Evolutionary conservation across 768 basidiomycete genomes (phyloP), one percentile per base, ranked within the genome.

Genomic region (Lactarius vividus): DNA sequence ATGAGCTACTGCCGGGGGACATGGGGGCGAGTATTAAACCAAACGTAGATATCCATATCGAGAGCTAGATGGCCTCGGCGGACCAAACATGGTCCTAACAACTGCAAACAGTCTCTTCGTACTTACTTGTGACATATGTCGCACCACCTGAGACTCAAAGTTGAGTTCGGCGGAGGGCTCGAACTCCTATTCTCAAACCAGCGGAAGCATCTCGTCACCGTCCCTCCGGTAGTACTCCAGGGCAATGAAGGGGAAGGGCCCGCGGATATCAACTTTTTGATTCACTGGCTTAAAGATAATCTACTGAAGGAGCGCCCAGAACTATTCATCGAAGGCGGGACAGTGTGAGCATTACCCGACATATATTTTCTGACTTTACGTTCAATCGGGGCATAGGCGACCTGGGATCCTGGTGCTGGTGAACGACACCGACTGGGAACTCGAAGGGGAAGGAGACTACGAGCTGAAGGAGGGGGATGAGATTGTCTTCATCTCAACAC

Each of bases 341-440:
- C 89, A 31, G 91, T 98, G 96, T 97, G 76, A 73, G 88, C 81
- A 26, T 59, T 64, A 64, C 61, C 56, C 46, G 55, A n/a, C 13
- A 20, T 26, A 35, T 46, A n/a, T 29, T 26, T 62, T 18, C 16
- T 26, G 33, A 57, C 20, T 28, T 56, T 58, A 33, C 23, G 55
- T 40, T 26, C 31, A 39, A 37, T 42, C 8, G 33, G 31, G 13
- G 44, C 37, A 1, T 72, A 96, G 97, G 44, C 94, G 97, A 10
- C 97, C 97, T 0, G 97, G 97, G 0, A 97, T 99, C 42, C 81
- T 99, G 3, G 96, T 98, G 4, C 81, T 99, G n/a, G 86, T 99
- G 40, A 69, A 63, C 13, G 61, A 62, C 33, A 68, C 58, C 4
- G 66, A 67, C 39, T 69, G 61, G 62, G 62, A 67, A 4, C 66